These are phyloP conservation scores for Populus hybrid DNA, from an alignment of 441 rosid species.

Conservation along the genomic window DNA sequence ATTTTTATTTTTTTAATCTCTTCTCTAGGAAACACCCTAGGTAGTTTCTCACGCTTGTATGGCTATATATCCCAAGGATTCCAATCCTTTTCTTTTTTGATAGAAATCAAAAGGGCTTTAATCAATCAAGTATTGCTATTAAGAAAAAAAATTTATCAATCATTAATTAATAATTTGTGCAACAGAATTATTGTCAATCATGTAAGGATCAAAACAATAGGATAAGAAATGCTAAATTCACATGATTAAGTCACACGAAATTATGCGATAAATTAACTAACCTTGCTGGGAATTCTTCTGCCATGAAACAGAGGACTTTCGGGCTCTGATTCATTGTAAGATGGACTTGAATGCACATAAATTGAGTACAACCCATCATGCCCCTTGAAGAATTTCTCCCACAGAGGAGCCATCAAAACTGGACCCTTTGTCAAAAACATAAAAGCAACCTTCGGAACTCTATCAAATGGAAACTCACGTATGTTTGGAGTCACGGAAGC, in stretches of 20 bases:
- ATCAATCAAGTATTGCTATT: neutral
- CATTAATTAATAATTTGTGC: neutral
- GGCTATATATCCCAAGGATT: neutral
- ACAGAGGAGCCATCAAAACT: conserved; percentile 68
- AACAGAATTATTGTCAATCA: no score
- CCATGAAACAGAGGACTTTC: conserved; percentile 55
- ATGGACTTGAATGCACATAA: conserved; percentile 70
- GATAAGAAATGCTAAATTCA: neutral
- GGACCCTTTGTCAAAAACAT: conserved; percentile 80
- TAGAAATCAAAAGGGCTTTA: neutral
- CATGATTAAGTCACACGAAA: neutral
- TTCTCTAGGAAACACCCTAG: neutral
- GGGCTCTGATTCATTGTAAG: conserved; percentile 47
- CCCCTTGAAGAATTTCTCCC: conserved; percentile 82
- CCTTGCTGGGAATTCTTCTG: conserved; percentile 90
- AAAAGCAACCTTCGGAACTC: conserved; percentile 77
- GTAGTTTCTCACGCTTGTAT: neutral
- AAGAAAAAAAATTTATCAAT: neutral
- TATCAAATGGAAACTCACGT: conserved; percentile 38
- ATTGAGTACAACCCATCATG: conserved; percentile 59
- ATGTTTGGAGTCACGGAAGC: conserved; percentile 65
- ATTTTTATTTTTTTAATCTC: neutral
- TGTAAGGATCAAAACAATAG: neutral
- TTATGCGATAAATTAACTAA: conserved; percentile 24
- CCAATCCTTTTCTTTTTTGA: neutral